These are phyloP conservation scores for Daldinia childiae DNA, from an alignment of 495 filamentous ascomycete genomes.

Conservation along the genomic window DNA sequence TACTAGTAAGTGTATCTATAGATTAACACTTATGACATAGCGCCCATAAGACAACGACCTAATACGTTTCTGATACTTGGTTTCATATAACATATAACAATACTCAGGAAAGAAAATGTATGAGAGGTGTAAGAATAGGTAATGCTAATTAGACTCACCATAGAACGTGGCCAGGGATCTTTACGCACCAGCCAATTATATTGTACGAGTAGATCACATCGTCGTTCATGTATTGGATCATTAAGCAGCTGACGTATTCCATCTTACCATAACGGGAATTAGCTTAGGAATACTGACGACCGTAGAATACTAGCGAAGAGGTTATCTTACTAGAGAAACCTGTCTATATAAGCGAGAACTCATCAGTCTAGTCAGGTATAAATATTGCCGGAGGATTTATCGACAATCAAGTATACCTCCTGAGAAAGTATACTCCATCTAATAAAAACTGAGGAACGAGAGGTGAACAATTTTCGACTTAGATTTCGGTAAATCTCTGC, in stretches of 20 bases:
- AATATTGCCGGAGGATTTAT: too few relatives aligned
- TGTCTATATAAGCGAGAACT: neutral
- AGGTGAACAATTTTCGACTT: neutral
- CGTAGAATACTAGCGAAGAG: neutral
- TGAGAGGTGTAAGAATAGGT: neutral
- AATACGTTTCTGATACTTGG: too few relatives aligned
- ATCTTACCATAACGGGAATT: neutral
- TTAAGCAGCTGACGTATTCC: neutral
- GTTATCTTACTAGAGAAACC: neutral
- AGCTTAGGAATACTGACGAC: neutral
- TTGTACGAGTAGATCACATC: neutral
- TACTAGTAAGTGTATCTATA: too few relatives aligned
- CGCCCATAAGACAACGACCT: too few relatives aligned
- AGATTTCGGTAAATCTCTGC: neutral
- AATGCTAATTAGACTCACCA: neutral
- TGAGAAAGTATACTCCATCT: neutral
- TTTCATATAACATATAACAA: neutral
- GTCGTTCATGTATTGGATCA: neutral
- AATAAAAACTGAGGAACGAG: neutral
- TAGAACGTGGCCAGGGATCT: neutral
- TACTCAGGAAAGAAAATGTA: neutral
- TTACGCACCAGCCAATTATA: neutral
- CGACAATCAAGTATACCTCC: too few relatives aligned
- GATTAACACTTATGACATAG: too few relatives aligned
- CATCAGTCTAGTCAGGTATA: neutral